Evolutionary conservation across 352 stramenopile species (phyloP).

Genomic region (Aphanomyces euteiches): DNA sequence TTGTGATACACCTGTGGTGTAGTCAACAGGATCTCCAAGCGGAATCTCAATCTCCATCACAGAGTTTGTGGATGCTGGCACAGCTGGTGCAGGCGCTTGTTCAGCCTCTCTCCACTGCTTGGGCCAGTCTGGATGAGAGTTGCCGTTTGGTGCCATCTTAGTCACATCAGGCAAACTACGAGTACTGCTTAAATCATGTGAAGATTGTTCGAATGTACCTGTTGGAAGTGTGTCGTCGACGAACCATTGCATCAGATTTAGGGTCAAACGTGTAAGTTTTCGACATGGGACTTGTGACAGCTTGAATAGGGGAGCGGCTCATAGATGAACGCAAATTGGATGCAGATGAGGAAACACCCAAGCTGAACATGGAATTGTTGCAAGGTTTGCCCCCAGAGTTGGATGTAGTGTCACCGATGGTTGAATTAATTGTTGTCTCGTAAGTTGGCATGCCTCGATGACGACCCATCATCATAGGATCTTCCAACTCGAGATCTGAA

Average conservation of each 20-base stretch:
- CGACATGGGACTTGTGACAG: constrained; percentile 18
- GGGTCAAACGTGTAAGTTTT: constrained; percentile 13
- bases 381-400: constrained; percentile 17
- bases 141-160: constrained; percentile 6
- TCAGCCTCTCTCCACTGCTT: neutral
- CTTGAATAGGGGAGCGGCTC: neutral
- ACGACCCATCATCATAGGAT: constrained; percentile 63
- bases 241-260: neutral
- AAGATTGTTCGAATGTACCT: neutral
- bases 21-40: constrained; percentile 75
- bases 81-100: constrained; percentile 31
- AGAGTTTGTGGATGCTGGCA: constrained; percentile 37
- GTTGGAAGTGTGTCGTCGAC: constrained; percentile 9
- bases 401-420: constrained; percentile 12
- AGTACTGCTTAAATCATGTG: neutral
- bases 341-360: constrained; percentile 6
- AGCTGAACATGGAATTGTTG: constrained; percentile 18
- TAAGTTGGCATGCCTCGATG: constrained; percentile 33
- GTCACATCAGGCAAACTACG: constrained; percentile 27
- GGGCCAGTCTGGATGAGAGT: neutral
- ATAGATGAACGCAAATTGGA: constrained; percentile 16
- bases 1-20: constrained; percentile 69
- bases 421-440: constrained; percentile 5
- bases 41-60: constrained; percentile 68
- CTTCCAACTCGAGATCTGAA: constrained; percentile 72